Evolutionary conservation across 108 stramenopile genomes (phyloP).

Genomic region (Craspedostauros australis): DNA sequence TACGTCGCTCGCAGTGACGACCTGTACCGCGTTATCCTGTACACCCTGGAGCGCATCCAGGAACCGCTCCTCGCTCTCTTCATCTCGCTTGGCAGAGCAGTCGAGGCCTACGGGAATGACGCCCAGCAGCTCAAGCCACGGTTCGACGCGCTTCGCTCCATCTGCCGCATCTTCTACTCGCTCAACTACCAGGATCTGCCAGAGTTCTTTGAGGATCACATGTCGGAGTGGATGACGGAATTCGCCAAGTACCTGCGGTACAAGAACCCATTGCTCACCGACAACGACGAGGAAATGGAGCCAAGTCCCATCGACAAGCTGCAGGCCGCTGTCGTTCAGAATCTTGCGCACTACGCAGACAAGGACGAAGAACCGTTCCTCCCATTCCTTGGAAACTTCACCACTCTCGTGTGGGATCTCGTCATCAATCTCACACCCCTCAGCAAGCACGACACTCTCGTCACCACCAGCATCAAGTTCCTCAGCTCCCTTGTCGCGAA

Average conservation of each 20-base stretch:
- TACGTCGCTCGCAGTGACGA: slow-evolving; percentile 84
- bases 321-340: slow-evolving; percentile 91
- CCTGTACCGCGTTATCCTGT: slow-evolving; percentile 77
- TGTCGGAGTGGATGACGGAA: slow-evolving; percentile 86
- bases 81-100: slow-evolving; percentile 28
- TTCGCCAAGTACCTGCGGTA: slow-evolving; percentile 88
- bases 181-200: slow-evolving; percentile 98
- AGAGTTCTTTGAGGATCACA: slow-evolving; percentile 97
- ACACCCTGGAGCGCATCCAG: slow-evolving; percentile 74
- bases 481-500: slow-evolving; percentile 80
- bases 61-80: slow-evolving; percentile 80
- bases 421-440: slow-evolving; percentile 58
- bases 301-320: slow-evolving; percentile 79
- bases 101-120: slow-evolving; percentile 50
- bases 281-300: slow-evolving; percentile 78
- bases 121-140: slow-evolving; percentile 33
- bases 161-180: slow-evolving; percentile 89
- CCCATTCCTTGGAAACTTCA: slow-evolving; percentile 68
- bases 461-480: slow-evolving; percentile 90
- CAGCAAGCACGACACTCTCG: slow-evolving; percentile 87
- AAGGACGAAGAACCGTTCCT: slow-evolving; percentile 97
- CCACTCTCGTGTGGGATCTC: slow-evolving; percentile 81
- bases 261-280: slow-evolving; percentile 73
- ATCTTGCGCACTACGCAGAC: slow-evolving; percentile 83
- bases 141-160: slow-evolving; percentile 74